Percentiles rank a stretch among this genome's conserved stretches.
Conservation (phyloP, 306 rosid species). For the Malus fusca region DNA sequence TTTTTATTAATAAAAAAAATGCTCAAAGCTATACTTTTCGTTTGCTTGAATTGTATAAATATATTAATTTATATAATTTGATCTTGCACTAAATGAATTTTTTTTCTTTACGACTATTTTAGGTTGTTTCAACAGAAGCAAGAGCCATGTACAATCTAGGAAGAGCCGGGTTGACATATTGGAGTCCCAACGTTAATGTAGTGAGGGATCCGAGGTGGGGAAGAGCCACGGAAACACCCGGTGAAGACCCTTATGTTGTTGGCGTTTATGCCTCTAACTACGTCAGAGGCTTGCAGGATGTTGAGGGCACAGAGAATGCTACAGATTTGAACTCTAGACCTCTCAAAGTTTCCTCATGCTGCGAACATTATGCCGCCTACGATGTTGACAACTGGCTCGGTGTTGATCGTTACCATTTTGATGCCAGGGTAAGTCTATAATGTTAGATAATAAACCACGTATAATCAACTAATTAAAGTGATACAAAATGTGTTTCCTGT, state of each 20-base stretch:
- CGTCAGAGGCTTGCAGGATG: conserved; percentile 22
- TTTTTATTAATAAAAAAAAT: no score
- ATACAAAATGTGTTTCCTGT: not conserved
- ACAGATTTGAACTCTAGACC: conserved; percentile 13
- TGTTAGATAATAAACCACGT: not conserved
- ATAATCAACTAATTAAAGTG: not conserved
- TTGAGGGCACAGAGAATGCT: conserved; percentile 4
- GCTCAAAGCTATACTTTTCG: no score
- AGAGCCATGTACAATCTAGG: conserved; percentile 59
- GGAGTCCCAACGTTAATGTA: conserved; percentile 19
- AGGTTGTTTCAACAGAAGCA: conserved; percentile 36
- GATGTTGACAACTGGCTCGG: conserved; percentile 15
- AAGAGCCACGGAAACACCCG: conserved; percentile 13
- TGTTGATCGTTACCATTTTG: conserved; percentile 9
- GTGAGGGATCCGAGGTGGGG: conserved; percentile 23
- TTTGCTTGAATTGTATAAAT: no score
- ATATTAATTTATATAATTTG: not conserved
- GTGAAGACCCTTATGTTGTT: conserved; percentile 19
- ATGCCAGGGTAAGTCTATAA: conserved; percentile 7
- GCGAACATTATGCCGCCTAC: conserved; percentile 13
- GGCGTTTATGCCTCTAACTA: conserved; percentile 8
- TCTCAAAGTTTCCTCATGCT: conserved; percentile 16
- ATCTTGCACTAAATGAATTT: not conserved
- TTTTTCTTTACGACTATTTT: not conserved
- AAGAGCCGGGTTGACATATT: conserved; percentile 37